These are phyloP conservation scores for Pichia sporocuriosa DNA, from an alignment of 805 yeast species.

Conservation along the genomic window DNA sequence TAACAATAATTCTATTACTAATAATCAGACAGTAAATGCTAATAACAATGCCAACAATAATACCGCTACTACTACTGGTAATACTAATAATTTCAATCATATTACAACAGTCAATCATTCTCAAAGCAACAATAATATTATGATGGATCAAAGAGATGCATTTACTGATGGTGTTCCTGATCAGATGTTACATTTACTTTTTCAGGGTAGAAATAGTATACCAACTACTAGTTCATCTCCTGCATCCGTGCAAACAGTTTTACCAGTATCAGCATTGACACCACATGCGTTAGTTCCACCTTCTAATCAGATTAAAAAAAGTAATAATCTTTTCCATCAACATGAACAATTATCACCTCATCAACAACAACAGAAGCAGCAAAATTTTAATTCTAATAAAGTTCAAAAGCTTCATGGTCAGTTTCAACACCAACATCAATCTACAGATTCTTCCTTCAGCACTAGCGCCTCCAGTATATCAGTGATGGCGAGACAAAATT, in stretches of 20 bases:
- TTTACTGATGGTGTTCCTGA: constrained; percentile 29
- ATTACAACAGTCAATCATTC: neutral
- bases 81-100: too few relatives aligned
- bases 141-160: neutral
- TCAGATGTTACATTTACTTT: constrained; percentile 45
- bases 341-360: neutral
- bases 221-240: neutral
- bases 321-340: neutral
- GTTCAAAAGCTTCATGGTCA: too few relatives aligned
- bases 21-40: too few relatives aligned
- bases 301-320: neutral
- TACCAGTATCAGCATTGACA: too few relatives aligned
- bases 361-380: neutral
- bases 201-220: constrained; percentile 38
- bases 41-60: neutral
- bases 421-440: neutral
- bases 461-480: constrained; percentile 8
- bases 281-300: too few relatives aligned
- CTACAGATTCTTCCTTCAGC: neutral
- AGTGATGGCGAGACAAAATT: neutral
- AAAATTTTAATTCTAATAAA: too few relatives aligned
- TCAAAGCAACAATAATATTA: neutral
- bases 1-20: neutral
- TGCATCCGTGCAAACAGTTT: too few relatives aligned
- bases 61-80: neutral